Evolutionary conservation across 345 rosid species (phyloP).

Genomic region (Psidium friedrichsthalianum): DNA sequence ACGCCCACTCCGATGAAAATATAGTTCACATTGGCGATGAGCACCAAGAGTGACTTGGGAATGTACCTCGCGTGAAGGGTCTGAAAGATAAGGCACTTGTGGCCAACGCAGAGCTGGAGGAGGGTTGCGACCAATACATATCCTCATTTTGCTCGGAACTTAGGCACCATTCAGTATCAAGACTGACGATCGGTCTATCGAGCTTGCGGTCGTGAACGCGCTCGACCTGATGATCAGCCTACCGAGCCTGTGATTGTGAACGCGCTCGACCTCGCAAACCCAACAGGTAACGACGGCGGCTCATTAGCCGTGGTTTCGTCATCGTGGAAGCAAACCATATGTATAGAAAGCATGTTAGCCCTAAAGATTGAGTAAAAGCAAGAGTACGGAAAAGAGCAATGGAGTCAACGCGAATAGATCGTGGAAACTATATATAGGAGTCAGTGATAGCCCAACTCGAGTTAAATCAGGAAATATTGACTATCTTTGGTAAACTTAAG

Average conservation of each 20-base stretch:
- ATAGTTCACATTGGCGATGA: background rate
- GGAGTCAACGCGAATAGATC: too few species aligned
- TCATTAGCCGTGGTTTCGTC: background rate
- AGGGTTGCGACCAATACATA: background rate
- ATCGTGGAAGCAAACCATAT: background rate
- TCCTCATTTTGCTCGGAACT: background rate
- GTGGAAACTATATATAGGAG: too few species aligned
- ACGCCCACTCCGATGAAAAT: background rate
- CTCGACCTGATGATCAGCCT: slow-evolving; percentile 1
- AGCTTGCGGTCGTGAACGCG: slow-evolving; percentile 2
- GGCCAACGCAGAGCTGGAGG: background rate
- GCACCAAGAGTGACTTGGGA: background rate
- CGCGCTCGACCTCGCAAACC: background rate
- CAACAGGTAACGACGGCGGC: background rate
- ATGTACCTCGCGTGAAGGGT: background rate
- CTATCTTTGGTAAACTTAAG: background rate
- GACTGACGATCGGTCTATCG: slow-evolving; percentile 5
- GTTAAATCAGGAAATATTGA: background rate
- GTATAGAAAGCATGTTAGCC: background rate
- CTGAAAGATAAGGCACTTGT: background rate
- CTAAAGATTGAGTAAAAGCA: background rate
- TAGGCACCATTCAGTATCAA: background rate
- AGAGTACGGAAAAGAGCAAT: background rate
- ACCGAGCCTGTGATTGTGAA: slow-evolving; percentile 3
- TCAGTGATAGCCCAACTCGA: too few species aligned